Conservation (phyloP, 257 asterid species). For the Parsonsia alboflavescens region DNA sequence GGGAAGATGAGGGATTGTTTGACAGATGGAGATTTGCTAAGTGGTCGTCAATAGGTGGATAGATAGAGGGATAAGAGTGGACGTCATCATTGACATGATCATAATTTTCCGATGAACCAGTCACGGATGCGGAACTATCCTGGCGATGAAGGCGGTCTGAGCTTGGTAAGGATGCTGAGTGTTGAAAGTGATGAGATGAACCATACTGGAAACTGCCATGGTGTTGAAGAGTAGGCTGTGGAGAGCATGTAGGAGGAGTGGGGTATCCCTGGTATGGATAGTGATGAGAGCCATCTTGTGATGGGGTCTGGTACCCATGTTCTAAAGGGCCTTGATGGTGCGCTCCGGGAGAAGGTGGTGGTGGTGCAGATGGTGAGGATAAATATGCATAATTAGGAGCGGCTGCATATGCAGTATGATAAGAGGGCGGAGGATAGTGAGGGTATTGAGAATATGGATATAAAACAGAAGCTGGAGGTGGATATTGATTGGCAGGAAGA, state of each 20-base stretch:
- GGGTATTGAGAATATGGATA: slow-evolving; percentile 50
- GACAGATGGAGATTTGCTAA: slow-evolving; percentile 51
- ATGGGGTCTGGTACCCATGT: slow-evolving; percentile 26
- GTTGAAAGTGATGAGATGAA: slow-evolving; percentile 41
- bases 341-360: slow-evolving; percentile 5
- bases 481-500: slow-evolving; percentile 22
- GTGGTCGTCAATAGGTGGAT: slow-evolving; percentile 69
- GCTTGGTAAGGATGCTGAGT: slow-evolving; percentile 38
- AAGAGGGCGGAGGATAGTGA: slow-evolving; percentile 48
- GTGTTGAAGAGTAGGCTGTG: slow-evolving; percentile 33
- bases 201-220: slow-evolving; percentile 45
- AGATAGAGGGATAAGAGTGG: slow-evolving; percentile 40
- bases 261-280: slow-evolving; percentile 48
- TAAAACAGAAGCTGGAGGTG: slow-evolving; percentile 28
- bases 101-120: slow-evolving; percentile 27
- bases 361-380: slow-evolving; percentile 31
- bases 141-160: slow-evolving; percentile 40
- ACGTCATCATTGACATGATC: slow-evolving; percentile 29
- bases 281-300: slow-evolving; percentile 41
- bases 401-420: slow-evolving; percentile 33
- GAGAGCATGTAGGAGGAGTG: slow-evolving; percentile 34
- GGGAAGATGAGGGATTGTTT: slow-evolving; percentile 37
- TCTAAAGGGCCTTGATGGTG: slow-evolving; percentile 23
- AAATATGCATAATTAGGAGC: slow-evolving; percentile 32
- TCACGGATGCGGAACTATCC: slow-evolving; percentile 34